Evolutionary conservation across 1,139 yeast species (phyloP).

Genomic region (Diutina siamensis): DNA sequence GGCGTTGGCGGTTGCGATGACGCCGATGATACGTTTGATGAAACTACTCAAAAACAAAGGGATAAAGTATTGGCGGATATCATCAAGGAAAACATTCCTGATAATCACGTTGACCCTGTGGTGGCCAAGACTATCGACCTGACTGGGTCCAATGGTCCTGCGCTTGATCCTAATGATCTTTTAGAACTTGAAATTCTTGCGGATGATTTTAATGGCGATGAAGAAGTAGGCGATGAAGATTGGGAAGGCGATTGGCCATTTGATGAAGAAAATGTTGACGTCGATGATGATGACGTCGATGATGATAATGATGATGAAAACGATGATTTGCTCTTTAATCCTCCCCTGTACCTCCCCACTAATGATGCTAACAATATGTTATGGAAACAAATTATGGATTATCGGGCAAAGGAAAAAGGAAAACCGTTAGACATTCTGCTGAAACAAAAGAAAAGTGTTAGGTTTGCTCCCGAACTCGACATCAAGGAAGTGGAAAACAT

Average conservation of each 20-base stretch:
- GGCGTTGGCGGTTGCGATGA: not conserved
- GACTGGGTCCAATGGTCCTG: not conserved
- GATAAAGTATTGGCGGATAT: slow-evolving; percentile 10
- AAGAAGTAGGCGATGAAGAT: slow-evolving; percentile 20
- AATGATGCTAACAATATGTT: slow-evolving; percentile 7
- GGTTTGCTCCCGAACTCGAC: slow-evolving; percentile 39
- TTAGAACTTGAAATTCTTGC: slow-evolving; percentile 37
- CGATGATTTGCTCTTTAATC: slow-evolving; percentile 13
- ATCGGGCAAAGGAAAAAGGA: slow-evolving; percentile 12
- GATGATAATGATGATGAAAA: slow-evolving; percentile 16
- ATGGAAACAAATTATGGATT: slow-evolving; percentile 18
- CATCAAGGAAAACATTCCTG: slow-evolving; percentile 11
- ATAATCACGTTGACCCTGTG: not conserved
- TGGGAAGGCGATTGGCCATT: slow-evolving; percentile 27
- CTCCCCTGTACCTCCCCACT: slow-evolving; percentile 7
- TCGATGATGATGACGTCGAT: slow-evolving; percentile 18
- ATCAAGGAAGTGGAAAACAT: slow-evolving; percentile 51
- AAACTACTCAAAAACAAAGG: slow-evolving; percentile 6
- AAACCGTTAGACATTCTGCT: slow-evolving; percentile 4
- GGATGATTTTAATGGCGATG: slow-evolving; percentile 34
- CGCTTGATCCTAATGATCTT: slow-evolving; percentile 14
- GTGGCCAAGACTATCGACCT: slow-evolving; percentile 6
- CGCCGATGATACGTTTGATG: slow-evolving; percentile 2
- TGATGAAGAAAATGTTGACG: slow-evolving; percentile 21
- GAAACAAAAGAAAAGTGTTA: slow-evolving; percentile 30